These are phyloP conservation scores for Annona cherimola DNA, from an alignment of 164 flowering plant species.

Conservation along the genomic window DNA sequence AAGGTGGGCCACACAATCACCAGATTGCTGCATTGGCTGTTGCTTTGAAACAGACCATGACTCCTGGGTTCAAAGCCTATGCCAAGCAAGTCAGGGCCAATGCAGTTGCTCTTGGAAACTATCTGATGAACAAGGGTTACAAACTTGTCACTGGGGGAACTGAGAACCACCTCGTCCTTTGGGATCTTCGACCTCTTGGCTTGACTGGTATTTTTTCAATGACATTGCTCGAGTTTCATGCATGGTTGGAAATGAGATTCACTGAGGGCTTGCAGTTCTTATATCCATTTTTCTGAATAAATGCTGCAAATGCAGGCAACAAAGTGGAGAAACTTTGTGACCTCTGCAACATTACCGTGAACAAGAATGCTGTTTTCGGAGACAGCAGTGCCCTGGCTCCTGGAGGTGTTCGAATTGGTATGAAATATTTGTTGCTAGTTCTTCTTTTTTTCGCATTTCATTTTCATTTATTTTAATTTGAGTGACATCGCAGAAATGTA, in stretches of 20 bases:
- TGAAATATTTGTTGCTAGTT: constrained; percentile 3
- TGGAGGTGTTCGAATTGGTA: constrained; percentile 97
- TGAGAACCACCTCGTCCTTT: constrained; percentile 96
- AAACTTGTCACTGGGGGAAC: constrained; percentile 93
- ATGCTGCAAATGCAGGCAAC: constrained; percentile 50
- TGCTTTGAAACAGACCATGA: constrained; percentile 77
- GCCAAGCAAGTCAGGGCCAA: constrained; percentile 98
- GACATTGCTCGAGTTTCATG: neutral
- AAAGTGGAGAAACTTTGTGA: constrained; percentile 98
- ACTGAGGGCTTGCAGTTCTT: neutral
- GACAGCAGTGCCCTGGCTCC: constrained; percentile 99
- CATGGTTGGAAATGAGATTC: neutral
- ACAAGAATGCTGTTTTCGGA: constrained; percentile 98
- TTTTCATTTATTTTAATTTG: neutral
- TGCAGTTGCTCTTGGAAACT: constrained; percentile 95
- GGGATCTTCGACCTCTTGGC: constrained; percentile 99
- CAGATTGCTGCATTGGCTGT: constrained; percentile 98
- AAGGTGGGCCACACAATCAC: constrained; percentile 99
- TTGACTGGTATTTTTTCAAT: constrained; percentile 63
- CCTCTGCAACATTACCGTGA: constrained; percentile 82
- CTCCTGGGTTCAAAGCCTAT: constrained; percentile 94
- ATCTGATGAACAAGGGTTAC: constrained; percentile 87
- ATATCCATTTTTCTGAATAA: neutral
- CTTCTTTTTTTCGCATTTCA: neutral
- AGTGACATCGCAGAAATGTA: neutral